A percentile compares a stretch with the other conserved stretches of the same genome.
Evolutionary conservation across 306 rosid species (phyloP).

Genomic region (Glycine latifolia): DNA sequence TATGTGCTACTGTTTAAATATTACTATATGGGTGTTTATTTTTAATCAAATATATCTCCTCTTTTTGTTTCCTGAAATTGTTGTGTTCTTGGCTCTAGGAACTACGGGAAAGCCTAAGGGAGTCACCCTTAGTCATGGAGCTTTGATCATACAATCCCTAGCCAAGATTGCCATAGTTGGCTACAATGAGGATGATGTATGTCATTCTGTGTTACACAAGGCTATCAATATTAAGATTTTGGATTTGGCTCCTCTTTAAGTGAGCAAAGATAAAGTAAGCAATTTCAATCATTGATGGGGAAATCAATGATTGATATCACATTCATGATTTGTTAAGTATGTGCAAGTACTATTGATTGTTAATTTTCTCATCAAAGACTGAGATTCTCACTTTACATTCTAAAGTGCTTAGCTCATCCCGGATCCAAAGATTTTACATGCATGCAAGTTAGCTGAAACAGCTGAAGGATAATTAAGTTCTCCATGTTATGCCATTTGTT

Average conservation of each 20-base stretch:
- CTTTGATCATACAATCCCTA: slow-evolving; percentile 76
- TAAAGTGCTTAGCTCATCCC: background rate
- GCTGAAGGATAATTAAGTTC: slow-evolving; percentile 25
- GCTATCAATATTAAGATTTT: slow-evolving; percentile 9
- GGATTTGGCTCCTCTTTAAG: background rate
- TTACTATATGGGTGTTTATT: background rate
- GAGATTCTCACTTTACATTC: background rate
- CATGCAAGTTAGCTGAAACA: slow-evolving; percentile 13
- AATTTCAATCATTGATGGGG: background rate
- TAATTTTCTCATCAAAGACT: background rate
- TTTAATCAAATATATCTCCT: background rate
- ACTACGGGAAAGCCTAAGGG: slow-evolving; percentile 95
- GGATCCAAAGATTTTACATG: background rate
- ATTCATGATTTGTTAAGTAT: background rate
- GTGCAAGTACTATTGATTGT: background rate
- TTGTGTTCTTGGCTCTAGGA: slow-evolving; percentile 56
- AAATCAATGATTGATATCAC: background rate
- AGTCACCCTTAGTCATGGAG: slow-evolving; percentile 78
- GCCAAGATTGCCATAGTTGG: slow-evolving; percentile 86
- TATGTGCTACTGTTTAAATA: background rate
- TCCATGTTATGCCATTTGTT: slow-evolving; percentile 17
- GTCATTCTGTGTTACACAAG: slow-evolving; percentile 44
- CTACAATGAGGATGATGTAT: slow-evolving; percentile 85
- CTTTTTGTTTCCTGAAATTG: slow-evolving; percentile 8
- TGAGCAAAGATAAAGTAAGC: background rate